Conservation (phyloP, 306 rosid genomes). For the Castanopsis chinensis region DNA sequence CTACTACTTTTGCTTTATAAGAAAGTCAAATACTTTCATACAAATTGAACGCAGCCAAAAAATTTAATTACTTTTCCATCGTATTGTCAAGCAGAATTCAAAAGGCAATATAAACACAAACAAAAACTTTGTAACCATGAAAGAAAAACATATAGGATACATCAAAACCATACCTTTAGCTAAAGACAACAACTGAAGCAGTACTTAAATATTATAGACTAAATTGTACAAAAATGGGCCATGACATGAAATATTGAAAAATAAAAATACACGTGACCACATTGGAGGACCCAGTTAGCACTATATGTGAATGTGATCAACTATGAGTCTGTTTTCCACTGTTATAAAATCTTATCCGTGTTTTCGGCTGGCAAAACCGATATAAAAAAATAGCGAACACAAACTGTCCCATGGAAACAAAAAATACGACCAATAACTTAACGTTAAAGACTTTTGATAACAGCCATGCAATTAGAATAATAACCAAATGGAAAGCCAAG, state of each 20-base stretch:
- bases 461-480: background rate
- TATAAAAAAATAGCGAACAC: background rate
- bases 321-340: constrained; percentile 11
- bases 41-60: too few relatives aligned
- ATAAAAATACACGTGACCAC: constrained; percentile 8
- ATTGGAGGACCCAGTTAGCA: constrained; percentile 24
- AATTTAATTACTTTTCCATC: too few relatives aligned
- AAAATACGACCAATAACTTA: background rate
- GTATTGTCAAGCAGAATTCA: too few relatives aligned
- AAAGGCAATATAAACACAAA: too few relatives aligned
- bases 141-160: too few relatives aligned
- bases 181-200: too few relatives aligned
- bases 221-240: constrained; percentile 9
- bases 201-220: constrained; percentile 9
- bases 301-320: constrained; percentile 42
- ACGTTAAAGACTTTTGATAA: background rate
- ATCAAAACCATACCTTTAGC: too few relatives aligned
- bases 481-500: constrained; percentile 2
- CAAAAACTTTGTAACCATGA: too few relatives aligned
- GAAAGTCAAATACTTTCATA: too few relatives aligned
- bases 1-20: too few relatives aligned
- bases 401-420: background rate
- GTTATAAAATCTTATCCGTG: background rate
- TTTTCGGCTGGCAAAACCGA: background rate
- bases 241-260: constrained; percentile 1